These are phyloP conservation scores for Echites panduratus DNA, from an alignment of 257 asterid genomes.

Conservation along the genomic window DNA sequence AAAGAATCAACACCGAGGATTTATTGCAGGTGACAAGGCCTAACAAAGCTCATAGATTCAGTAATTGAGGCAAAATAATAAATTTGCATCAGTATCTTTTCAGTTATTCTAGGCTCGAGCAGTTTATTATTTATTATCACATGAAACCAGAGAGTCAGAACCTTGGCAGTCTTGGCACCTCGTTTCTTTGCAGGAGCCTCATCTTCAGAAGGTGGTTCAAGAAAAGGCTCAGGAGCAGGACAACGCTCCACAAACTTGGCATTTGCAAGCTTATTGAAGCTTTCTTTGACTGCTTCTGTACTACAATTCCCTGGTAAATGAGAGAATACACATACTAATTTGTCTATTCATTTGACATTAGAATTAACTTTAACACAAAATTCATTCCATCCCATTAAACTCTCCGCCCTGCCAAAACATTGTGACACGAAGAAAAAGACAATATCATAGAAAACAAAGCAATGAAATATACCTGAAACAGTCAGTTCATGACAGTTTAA, in stretches of 20 bases:
- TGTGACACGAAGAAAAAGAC: neutral
- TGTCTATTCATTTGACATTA: neutral
- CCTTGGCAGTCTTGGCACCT: conserved; percentile 53
- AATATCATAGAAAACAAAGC: neutral
- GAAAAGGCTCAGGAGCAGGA: conserved; percentile 80
- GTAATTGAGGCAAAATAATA: neutral
- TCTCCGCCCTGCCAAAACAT: neutral
- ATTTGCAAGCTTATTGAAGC: conserved; percentile 51
- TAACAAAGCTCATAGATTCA: neutral
- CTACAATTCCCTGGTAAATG: conserved; percentile 46
- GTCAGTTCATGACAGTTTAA: neutral
- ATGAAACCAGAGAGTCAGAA: conserved; percentile 19
- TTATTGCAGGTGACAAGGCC: neutral
- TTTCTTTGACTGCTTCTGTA: conserved; percentile 34
- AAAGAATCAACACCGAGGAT: neutral
- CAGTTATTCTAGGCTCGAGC: neutral
- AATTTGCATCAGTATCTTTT: neutral
- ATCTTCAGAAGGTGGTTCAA: conserved; percentile 50
- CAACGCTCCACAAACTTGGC: conserved; percentile 81
- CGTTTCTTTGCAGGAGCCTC: conserved; percentile 42
- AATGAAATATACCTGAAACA: neutral
- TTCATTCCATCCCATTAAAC: neutral
- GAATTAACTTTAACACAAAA: neutral
- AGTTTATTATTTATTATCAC: neutral
- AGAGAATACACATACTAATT: conserved; percentile 1